Conservation (phyloP, 441 rosid species). For the Codiaeum variegatum region DNA sequence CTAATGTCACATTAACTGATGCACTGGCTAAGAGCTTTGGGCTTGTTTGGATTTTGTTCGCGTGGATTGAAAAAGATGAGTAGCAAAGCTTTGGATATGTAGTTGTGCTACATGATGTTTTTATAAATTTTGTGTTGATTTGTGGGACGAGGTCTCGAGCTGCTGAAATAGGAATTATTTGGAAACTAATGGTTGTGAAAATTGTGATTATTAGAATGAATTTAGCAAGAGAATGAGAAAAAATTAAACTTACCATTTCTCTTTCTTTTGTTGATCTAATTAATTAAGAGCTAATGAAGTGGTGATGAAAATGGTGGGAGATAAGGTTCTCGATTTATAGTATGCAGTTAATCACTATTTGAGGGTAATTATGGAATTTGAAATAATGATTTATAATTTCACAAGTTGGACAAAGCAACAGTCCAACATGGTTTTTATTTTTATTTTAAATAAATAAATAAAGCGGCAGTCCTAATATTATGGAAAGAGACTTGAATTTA, state of each 20-base stretch:
- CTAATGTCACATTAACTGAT: constrained; percentile 61
- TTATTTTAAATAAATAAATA: too few species aligned
- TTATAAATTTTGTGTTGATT: constrained; percentile 52
- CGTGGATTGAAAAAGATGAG: constrained; percentile 49
- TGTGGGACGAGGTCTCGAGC: constrained; percentile 23
- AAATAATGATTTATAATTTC: too few species aligned
- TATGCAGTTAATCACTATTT: neutral
- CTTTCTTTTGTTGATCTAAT: neutral
- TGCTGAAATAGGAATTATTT: constrained; percentile 22
- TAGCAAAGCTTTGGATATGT: constrained; percentile 64
- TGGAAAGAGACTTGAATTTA: neutral
- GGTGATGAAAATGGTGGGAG: constrained; percentile 18
- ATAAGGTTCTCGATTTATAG: constrained; percentile 19
- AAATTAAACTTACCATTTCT: constrained; percentile 25
- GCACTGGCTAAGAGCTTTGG: constrained; percentile 60
- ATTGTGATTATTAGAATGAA: constrained; percentile 7
- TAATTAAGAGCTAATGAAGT: constrained; percentile 5
- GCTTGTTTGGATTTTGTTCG: constrained; percentile 55
- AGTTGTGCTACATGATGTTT: constrained; percentile 56
- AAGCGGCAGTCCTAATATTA: neutral
- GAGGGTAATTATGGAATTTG: constrained; percentile 16
- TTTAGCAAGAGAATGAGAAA: constrained; percentile 6
- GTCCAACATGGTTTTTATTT: too few species aligned
- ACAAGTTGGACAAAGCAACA: neutral
- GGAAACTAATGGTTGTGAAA: constrained; percentile 19